Conservation (phyloP, 768 basidiomycete species). For the Lyophyllum shimeji region DNA sequence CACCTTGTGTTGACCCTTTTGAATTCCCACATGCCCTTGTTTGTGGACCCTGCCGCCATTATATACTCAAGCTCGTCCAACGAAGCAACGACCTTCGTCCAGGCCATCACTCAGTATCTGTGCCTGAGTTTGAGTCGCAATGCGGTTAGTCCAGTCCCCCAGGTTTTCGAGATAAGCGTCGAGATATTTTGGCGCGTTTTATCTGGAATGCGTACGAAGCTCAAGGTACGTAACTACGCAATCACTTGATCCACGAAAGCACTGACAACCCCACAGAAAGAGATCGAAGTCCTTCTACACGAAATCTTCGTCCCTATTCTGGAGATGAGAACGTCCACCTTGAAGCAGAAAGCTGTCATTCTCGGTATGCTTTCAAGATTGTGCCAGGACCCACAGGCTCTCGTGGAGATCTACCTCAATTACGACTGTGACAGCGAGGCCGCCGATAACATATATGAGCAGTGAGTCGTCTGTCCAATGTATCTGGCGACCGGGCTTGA, state of each 20-base stretch:
- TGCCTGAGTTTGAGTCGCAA: slow-evolving; percentile 92
- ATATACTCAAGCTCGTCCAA: slow-evolving; percentile 89
- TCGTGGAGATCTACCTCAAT: slow-evolving; percentile 98
- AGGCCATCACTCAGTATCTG: slow-evolving; percentile 95
- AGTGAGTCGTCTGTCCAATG: slow-evolving; percentile 45
- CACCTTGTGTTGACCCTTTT: slow-evolving; percentile 92
- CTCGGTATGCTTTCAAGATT: slow-evolving; percentile 84
- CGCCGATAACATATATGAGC: slow-evolving; percentile 96
- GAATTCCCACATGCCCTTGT: slow-evolving; percentile 86
- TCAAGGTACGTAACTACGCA: slow-evolving; percentile 71
- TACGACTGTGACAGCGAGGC: slow-evolving; percentile 98
- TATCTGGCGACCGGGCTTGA: slow-evolving; percentile 1
- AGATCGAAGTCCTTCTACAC: slow-evolving; percentile 96
- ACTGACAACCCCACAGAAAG: slow-evolving; percentile 65
- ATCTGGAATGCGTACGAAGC: slow-evolving; percentile 90
- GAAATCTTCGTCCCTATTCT: slow-evolving; percentile 98
- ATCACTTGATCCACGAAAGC: slow-evolving; percentile 1
- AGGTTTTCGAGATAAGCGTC: slow-evolving; percentile 96
- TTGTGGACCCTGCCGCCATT: slow-evolving; percentile 85
- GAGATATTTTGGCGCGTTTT: slow-evolving; percentile 98
- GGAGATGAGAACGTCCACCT: slow-evolving; percentile 95
- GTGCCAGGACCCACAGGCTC: slow-evolving; percentile 94
- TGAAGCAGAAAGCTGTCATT: slow-evolving; percentile 93
- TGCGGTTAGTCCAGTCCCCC: slow-evolving; percentile 91
- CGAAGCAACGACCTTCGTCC: slow-evolving; percentile 87